Base-by-base conservation (phyloP, 1,139 yeast species). In the Hansenula lynferdii region DNA sequence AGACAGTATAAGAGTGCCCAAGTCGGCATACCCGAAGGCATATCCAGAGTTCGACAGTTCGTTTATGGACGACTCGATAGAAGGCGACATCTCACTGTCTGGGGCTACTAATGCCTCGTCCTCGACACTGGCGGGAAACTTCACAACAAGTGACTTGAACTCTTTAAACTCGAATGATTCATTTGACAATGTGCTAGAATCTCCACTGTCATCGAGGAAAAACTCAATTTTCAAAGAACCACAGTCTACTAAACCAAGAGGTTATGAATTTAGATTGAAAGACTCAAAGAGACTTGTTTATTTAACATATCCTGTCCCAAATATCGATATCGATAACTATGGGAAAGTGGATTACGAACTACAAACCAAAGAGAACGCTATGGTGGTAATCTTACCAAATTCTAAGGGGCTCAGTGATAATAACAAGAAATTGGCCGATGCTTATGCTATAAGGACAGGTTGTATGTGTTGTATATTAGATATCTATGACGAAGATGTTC, bases 331-430 rank as follows among this genome's bases (percentile, higher is more conserved):
- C 9, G 55, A 51, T 34, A 44, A 44, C 29, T 51, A 51, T 32
- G 55, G 55, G 7, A 47, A 43, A 18, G 44, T 51, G 2, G 53
- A 21, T 50, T 39, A 50, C 49, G 41, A 48, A 34, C 35, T 49
- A 18, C 37, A 41, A 8, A 49, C 53, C 19, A 51, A 47, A 29
- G 52, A 49, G 44, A 55, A 36, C 41, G 53, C 42, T 46, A 58
- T 31, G 60, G 53, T 34, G 44, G 52, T 35, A 36, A 55, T 31
- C 31, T 49, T 37, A 36, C 55, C 46, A 20, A 46, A 40, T 44
- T 50, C 54, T 2, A 40, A 43, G 16, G 54, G 51, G 1, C 34
- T 50, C 3, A 43, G 53, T 27, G 38, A 40, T 5, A 50, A 50
- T 38, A 51, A 51, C 21, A 36, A 45, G 35, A 51, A 51, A 34